Evolutionary conservation across 371 early-diverging fungal genomes (phyloP), one percentile per base, ranked within the genome.

Genomic region (Mucor saturninus): DNA sequence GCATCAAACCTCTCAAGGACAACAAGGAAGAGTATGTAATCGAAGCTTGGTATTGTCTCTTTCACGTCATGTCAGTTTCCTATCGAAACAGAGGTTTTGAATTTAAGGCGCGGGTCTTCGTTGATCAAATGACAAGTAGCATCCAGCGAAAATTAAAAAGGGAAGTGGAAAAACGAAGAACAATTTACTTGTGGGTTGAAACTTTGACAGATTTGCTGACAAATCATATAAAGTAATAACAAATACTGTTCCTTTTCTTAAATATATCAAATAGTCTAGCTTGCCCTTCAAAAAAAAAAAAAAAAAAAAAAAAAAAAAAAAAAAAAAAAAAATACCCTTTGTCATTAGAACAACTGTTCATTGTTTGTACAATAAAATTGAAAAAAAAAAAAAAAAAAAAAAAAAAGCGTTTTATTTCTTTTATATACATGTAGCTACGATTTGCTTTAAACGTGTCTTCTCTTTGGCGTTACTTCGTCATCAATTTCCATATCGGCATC

Each of bases 401-500:
- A 38, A 38, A 38, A 38, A 11, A 1, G 39, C 11, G 0, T 38
- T 38, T 38, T 43, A n/a, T 43, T n/a, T 43, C 15, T 43, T 43
- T 43, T 43, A 43, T 43, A 43, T 43, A 43, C 43, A 43, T 43
- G 3, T 43, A 43, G 43, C 43, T 43, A n/a, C 15, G 5, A 13
- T 43, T 42, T 3, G 9, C 5, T 48, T 48, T 48, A 48, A 48
- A 28, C 49, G 29, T 61, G 67, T 46, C 57, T 50, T 69, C 57
- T 61, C 59, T 69, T 69, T 28, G 64, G 15, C 4, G 26, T 32
- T 13, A 35, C 39, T 26, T 61, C 62, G 14, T 64, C 59, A 54
- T 69, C 69, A 57, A 69, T 57, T 9, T 69, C 68, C 68, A 68
- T 68, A 26, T 62, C 63, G 10, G 48, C 55, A 11, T 63, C 58